These are phyloP conservation scores for Madurella fahalii DNA, from an alignment of 2,329 filamentous ascomycete species.

Conservation along the genomic window DNA sequence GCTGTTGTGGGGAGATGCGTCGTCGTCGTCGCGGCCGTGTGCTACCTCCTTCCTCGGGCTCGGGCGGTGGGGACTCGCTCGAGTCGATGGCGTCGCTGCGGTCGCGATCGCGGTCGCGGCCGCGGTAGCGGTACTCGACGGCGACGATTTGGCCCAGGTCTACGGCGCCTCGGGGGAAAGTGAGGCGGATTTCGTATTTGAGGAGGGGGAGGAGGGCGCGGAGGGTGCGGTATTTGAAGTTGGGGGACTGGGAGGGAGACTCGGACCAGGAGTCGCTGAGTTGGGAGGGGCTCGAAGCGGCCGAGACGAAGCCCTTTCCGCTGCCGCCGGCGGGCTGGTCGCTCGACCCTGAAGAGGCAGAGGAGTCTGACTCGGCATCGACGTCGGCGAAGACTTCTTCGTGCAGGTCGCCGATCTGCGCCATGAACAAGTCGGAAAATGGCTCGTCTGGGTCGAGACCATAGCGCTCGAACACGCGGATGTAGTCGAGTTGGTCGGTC, in stretches of 20 bases:
- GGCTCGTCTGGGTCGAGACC: slow-evolving; percentile 57
- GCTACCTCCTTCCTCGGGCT: not conserved
- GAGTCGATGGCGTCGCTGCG: not conserved
- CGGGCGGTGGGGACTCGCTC: not conserved
- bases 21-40: no score
- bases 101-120: slow-evolving; percentile 33
- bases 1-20: no score
- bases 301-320: slow-evolving; percentile 32
- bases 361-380: slow-evolving; percentile 13
- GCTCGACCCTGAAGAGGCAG: slow-evolving; percentile 42
- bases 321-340: slow-evolving; percentile 19
- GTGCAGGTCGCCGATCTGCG: slow-evolving; percentile 66
- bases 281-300: slow-evolving; percentile 22
- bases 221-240: slow-evolving; percentile 47
- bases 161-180: slow-evolving; percentile 48
- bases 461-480: slow-evolving; percentile 67
- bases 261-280: not conserved
- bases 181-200: slow-evolving; percentile 42
- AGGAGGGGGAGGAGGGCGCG: slow-evolving; percentile 46
- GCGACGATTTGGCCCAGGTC: slow-evolving; percentile 49
- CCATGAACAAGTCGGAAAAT: slow-evolving; percentile 78
- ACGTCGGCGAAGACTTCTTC: slow-evolving; percentile 58
- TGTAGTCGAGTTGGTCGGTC: slow-evolving; percentile 64
- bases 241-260: slow-evolving; percentile 23
- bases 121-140: slow-evolving; percentile 51